Conservation (phyloP, 441 rosid genomes). For the Jatropha multifida region DNA sequence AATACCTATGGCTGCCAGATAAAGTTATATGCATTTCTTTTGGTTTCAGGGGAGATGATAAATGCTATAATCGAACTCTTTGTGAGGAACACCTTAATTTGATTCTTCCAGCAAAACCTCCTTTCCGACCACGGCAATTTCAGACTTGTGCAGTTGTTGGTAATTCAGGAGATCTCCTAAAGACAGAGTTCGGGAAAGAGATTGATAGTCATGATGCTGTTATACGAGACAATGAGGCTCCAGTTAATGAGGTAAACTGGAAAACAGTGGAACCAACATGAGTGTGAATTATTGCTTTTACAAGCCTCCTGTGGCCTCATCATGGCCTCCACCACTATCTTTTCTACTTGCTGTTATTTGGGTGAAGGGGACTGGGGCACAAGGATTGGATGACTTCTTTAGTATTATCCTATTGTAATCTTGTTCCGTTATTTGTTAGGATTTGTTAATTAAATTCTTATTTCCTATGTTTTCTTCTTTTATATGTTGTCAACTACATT, state of each 20-base stretch:
- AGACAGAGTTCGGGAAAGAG: conserved; percentile 85
- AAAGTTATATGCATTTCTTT: conserved; percentile 17
- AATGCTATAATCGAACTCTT: conserved; percentile 80
- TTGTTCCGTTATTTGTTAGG: neutral
- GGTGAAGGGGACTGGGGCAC: neutral
- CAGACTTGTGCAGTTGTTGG: conserved; percentile 92
- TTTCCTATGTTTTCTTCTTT: neutral
- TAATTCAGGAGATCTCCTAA: conserved; percentile 91
- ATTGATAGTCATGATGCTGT: conserved; percentile 96
- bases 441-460: neutral
- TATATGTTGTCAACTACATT: neutral
- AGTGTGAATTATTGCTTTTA: neutral
- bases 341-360: neutral
- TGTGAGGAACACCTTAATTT: conserved; percentile 92
- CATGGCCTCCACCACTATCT: neutral
- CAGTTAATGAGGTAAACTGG: conserved; percentile 72
- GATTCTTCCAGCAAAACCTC: conserved; percentile 86
- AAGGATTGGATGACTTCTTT: neutral
- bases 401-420: neutral
- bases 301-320: neutral
- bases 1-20: neutral
- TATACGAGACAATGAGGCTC: conserved; percentile 95
- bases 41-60: conserved; percentile 71
- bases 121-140: conserved; percentile 88
- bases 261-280: neutral